Evolutionary conservation across 78 protist genomes (phyloP).

Genomic region (Diacronema lutheri): DNA sequence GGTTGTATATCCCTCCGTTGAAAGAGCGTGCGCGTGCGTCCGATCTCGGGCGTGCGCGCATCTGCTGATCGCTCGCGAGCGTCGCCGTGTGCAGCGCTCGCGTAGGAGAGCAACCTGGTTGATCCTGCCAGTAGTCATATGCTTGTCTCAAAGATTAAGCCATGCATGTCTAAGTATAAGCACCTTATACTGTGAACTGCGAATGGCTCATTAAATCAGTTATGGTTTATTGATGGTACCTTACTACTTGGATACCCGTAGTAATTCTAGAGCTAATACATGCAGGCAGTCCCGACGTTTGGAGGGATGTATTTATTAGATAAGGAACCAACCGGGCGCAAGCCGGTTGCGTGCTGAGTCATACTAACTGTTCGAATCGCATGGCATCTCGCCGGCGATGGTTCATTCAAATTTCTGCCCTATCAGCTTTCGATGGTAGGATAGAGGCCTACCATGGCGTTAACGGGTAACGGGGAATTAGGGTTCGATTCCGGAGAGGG

Average conservation of each 20-base stretch:
- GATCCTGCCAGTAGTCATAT: conserved; percentile 91
- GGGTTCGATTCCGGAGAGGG: conserved; percentile 57
- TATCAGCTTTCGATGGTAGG: conserved; percentile 89
- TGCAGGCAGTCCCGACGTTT: conserved; percentile 48
- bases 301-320: conserved; percentile 67
- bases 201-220: conserved; percentile 81
- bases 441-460: conserved; percentile 86
- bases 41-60: too few relatives aligned
- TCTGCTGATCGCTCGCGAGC: too few relatives aligned
- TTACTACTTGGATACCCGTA: conserved; percentile 76
- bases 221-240: conserved; percentile 68
- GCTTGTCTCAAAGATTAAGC: conserved; percentile 88
- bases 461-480: conserved; percentile 83
- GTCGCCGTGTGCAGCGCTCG: too few relatives aligned
- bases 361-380: conserved; percentile 78
- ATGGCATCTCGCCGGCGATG: conserved; percentile 49
- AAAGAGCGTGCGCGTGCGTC: background rate
- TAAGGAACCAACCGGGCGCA: background rate
- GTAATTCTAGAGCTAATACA: conserved; percentile 87
- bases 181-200: conserved; percentile 67
- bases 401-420: conserved; percentile 83
- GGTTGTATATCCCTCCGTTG: background rate
- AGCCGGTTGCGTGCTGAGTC: conserved; percentile 52
- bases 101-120: conserved; percentile 60
- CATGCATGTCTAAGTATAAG: conserved; percentile 84